Conservation (phyloP, 2,329 filamentous ascomycete genomes). For the Chaetomium sp. region DNA sequence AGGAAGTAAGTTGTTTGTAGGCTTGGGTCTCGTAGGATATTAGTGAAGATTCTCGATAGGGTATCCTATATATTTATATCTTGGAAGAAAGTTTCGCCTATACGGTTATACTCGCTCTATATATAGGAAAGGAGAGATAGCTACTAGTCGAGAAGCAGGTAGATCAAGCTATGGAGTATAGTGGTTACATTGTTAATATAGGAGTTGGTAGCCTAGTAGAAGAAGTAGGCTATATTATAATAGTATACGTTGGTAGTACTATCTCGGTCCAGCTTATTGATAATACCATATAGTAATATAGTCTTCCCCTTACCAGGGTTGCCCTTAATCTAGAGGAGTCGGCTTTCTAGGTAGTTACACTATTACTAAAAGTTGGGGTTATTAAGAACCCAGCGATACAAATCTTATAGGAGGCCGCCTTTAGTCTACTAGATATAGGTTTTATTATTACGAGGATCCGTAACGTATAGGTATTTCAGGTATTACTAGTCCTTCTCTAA, state of each 20-base stretch:
- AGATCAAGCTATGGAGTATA: slow-evolving; percentile 41
- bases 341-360: not conserved
- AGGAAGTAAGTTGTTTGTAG: slow-evolving; percentile 42
- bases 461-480: slow-evolving; percentile 21
- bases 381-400: slow-evolving; percentile 42
- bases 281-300: slow-evolving; percentile 46
- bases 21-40: slow-evolving; percentile 44
- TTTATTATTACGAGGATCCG: slow-evolving; percentile 41
- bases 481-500: slow-evolving; percentile 8
- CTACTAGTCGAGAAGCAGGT: slow-evolving; percentile 36
- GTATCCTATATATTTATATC: slow-evolving; percentile 44
- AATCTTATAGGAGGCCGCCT: slow-evolving; percentile 40
- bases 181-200: slow-evolving; percentile 38
- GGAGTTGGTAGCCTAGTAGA: slow-evolving; percentile 37
- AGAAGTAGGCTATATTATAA: slow-evolving; percentile 37
- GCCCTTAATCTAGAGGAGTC: slow-evolving; percentile 29
- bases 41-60: slow-evolving; percentile 43
- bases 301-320: slow-evolving; percentile 48
- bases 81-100: slow-evolving; percentile 36
- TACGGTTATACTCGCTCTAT: slow-evolving; percentile 27
- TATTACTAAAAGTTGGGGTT: slow-evolving; percentile 33
- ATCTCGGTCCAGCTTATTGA: slow-evolving; percentile 38
- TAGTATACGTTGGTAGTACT: not conserved
- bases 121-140: slow-evolving; percentile 43
- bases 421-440: slow-evolving; percentile 42